Percentiles rank a stretch among this genome's conserved stretches.
phyloP scores from a whole-genome alignment of 2,329 filamentous ascomycete species.

The Furcasterigmium furcatum region DNA sequence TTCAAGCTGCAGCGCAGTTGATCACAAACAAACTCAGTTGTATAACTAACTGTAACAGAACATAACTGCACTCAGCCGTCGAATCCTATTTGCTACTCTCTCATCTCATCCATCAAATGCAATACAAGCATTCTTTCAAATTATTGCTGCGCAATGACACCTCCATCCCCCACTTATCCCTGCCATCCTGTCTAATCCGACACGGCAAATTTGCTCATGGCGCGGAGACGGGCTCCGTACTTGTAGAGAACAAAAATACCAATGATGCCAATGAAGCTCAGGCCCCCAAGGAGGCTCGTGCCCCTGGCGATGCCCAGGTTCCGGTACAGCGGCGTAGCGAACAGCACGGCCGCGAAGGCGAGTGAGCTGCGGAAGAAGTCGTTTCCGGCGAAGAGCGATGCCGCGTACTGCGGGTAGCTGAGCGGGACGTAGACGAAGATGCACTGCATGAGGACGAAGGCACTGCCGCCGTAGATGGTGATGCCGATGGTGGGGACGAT shows the following conservation, averaged over 20 bases:
- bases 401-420: constrained; percentile 53
- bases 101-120: too few species aligned
- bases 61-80: too few species aligned
- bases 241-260: constrained; percentile 60
- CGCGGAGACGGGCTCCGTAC: constrained; percentile 50
- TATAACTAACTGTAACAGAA: too few species aligned
- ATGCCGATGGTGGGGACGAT: constrained; percentile 56
- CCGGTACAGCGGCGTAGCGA: constrained; percentile 55
- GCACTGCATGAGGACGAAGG: constrained; percentile 56
- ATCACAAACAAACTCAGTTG: too few species aligned
- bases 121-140: too few species aligned
- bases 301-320: constrained; percentile 58
- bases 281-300: constrained; percentile 52
- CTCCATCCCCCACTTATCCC: too few species aligned
- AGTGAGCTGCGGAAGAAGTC: constrained; percentile 57
- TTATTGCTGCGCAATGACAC: too few species aligned
- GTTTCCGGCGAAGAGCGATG: constrained; percentile 58
- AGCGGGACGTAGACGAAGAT: constrained; percentile 59
- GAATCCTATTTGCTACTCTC: too few species aligned
- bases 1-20: too few species aligned
- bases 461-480: constrained; percentile 46
- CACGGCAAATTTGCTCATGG: constrained; percentile 55
- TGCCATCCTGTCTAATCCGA: too few species aligned
- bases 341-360: constrained; percentile 58
- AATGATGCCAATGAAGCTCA: constrained; percentile 50